These are phyloP conservation scores for Phytophthora vignae DNA, from an alignment of 352 stramenopile species.

Conservation along the genomic window DNA sequence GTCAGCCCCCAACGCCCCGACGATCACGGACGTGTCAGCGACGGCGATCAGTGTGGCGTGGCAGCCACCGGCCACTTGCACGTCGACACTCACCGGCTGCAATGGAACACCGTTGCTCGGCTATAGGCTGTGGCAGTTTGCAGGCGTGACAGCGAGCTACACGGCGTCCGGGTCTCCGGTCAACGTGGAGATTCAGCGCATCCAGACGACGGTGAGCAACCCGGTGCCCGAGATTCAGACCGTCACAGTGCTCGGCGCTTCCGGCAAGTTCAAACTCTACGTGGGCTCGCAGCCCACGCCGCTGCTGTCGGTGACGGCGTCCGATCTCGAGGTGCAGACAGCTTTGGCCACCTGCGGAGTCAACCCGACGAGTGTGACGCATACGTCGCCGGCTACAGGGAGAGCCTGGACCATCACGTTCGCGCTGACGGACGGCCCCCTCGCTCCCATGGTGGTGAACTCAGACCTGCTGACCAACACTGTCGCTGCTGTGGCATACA, in stretches of 20 bases:
- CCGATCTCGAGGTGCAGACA: slow-evolving; percentile 49
- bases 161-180: slow-evolving; percentile 84
- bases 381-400: slow-evolving; percentile 49
- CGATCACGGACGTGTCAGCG: slow-evolving; percentile 66
- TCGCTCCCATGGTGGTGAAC: slow-evolving; percentile 65
- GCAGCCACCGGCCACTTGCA: slow-evolving; percentile 70
- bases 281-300: slow-evolving; percentile 66
- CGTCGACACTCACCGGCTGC: slow-evolving; percentile 76
- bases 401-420: slow-evolving; percentile 81
- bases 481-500: slow-evolving; percentile 48
- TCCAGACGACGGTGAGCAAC: slow-evolving; percentile 76
- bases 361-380: slow-evolving; percentile 58
- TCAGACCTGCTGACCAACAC: slow-evolving; percentile 69
- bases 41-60: slow-evolving; percentile 77
- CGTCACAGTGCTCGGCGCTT: slow-evolving; percentile 68
- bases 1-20: slow-evolving; percentile 52
- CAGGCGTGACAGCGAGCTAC: slow-evolving; percentile 72
- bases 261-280: slow-evolving; percentile 78
- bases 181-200: slow-evolving; percentile 90
- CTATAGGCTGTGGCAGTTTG: slow-evolving; percentile 96
- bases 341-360: slow-evolving; percentile 68
- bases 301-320: slow-evolving; percentile 54
- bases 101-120: slow-evolving; percentile 86
- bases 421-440: slow-evolving; percentile 47
- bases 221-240: slow-evolving; percentile 79